These are phyloP conservation scores for Carex kokanica DNA, from an alignment of 176 grass and related monocot genomes.

Conservation along the genomic window DNA sequence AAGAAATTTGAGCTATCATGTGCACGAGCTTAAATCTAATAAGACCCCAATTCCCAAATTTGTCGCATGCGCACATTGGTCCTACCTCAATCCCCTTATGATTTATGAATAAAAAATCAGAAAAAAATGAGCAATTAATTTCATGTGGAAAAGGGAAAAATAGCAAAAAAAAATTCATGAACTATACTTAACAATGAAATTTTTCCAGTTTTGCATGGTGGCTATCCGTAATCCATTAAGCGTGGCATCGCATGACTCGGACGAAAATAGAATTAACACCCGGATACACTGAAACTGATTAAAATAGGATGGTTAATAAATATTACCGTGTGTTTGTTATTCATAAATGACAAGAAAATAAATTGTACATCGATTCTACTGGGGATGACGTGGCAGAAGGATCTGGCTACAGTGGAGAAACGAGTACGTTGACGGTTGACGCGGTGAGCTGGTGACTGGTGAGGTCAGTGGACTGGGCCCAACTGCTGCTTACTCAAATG, in stretches of 20 bases:
- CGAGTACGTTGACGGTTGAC: slow-evolving; percentile 19
- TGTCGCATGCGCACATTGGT: neutral
- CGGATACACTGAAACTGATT: neutral
- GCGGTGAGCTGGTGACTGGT: neutral
- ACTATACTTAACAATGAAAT: slow-evolving; percentile 4
- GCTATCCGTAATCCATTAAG: slow-evolving; percentile 10
- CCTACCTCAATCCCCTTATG: slow-evolving; percentile 14
- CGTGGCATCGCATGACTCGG: neutral
- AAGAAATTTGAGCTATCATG: slow-evolving; percentile 11
- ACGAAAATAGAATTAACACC: neutral
- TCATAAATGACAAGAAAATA: neutral
- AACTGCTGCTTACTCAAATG: neutral
- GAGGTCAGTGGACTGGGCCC: neutral
- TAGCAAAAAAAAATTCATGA: neutral
- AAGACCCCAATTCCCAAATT: slow-evolving; percentile 1
- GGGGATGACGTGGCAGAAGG: neutral
- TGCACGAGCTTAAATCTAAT: neutral
- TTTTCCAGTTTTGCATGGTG: neutral
- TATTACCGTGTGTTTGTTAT: neutral
- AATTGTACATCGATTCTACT: neutral
- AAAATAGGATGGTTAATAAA: neutral
- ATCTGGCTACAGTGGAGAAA: neutral
- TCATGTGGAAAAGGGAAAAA: neutral
- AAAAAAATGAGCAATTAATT: slow-evolving; percentile 1
- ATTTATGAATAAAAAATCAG: slow-evolving; percentile 3